Conservation (phyloP, 2,329 filamentous ascomycete genomes). For the Penicillium sp. region DNA sequence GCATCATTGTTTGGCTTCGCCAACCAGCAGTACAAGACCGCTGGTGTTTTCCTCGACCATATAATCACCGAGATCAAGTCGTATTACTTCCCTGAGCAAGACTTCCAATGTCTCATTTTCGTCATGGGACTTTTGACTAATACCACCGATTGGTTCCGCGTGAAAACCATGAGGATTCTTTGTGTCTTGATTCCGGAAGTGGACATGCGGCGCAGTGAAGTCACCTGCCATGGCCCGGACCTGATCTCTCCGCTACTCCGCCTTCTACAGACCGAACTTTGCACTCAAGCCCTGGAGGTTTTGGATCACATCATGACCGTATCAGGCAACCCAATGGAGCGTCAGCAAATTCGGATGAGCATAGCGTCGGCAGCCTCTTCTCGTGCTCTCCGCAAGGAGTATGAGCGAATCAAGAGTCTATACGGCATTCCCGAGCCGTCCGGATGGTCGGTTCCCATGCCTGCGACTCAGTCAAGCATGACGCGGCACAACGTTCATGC, state of each 20-base stretch:
- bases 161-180: slow-evolving; percentile 87
- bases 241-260: slow-evolving; percentile 88
- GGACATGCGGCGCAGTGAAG: slow-evolving; percentile 87
- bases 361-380: slow-evolving; percentile 83
- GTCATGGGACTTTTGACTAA: slow-evolving; percentile 90
- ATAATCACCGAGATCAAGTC: slow-evolving; percentile 70
- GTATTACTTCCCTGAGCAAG: slow-evolving; percentile 74
- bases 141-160: slow-evolving; percentile 79
- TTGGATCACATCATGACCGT: slow-evolving; percentile 95
- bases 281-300: slow-evolving; percentile 85
- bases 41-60: slow-evolving; percentile 71
- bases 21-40: slow-evolving; percentile 61
- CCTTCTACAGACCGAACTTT: slow-evolving; percentile 87
- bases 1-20: slow-evolving; percentile 68
- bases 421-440: slow-evolving; percentile 96
- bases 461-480: slow-evolving; percentile 79
- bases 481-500: slow-evolving; percentile 92
- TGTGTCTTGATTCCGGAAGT: slow-evolving; percentile 81
- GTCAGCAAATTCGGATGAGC: slow-evolving; percentile 93
- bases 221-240: slow-evolving; percentile 87
- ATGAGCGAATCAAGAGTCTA: slow-evolving; percentile 86
- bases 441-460: slow-evolving; percentile 93
- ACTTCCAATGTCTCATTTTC: slow-evolving; percentile 83
- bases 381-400: slow-evolving; percentile 83
- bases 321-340: slow-evolving; percentile 86